A percentile compares a stretch with the other conserved stretches of the same genome.
Conservation (phyloP, 495 filamentous ascomycete species). For the Aspergillus nanangensis region DNA sequence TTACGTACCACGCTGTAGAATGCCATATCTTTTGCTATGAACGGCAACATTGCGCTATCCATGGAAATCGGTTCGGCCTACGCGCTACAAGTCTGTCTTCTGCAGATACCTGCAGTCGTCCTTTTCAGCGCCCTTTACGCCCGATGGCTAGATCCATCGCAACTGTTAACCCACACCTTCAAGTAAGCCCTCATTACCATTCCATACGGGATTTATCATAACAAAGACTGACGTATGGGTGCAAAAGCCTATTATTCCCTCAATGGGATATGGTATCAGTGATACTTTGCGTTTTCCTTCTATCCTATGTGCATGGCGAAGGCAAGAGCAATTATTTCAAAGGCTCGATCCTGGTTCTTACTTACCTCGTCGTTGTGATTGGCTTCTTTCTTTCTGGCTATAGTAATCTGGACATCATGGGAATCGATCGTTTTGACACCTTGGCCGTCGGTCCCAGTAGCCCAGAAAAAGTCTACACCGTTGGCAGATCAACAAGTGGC, state of each 20-base stretch:
- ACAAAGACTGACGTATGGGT: conserved; percentile 2
- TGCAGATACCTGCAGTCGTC: conserved; percentile 92
- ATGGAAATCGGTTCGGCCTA: conserved; percentile 99
- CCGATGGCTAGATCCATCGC: conserved; percentile 43
- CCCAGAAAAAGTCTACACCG: conserved; percentile 35
- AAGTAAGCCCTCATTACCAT: conserved; percentile 39
- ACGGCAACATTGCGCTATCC: conserved; percentile 97
- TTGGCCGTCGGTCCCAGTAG: conserved; percentile 45
- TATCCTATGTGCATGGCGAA: conserved; percentile 97
- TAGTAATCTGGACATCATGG: conserved; percentile 56
- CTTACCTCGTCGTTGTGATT: conserved; percentile 86
- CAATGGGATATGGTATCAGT: conserved; percentile 99
- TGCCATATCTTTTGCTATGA: conserved; percentile 99
- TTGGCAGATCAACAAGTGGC: conserved; percentile 30
- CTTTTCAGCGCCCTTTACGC: conserved; percentile 73
- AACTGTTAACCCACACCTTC: conserved; percentile 76
- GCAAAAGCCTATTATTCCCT: conserved; percentile 78
- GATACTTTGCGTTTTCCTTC: conserved; percentile 93
- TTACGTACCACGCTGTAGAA: conserved; percentile 57
- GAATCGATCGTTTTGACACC: conserved; percentile 66
- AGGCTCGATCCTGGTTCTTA: conserved; percentile 88
- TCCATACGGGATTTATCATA: background rate
- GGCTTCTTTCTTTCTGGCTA: conserved; percentile 88
- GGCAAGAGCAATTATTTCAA: conserved; percentile 75
- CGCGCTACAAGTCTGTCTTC: conserved; percentile 92